phyloP scores from a whole-genome alignment of 1,139 yeast species.

The Pichia sp. region DNA sequence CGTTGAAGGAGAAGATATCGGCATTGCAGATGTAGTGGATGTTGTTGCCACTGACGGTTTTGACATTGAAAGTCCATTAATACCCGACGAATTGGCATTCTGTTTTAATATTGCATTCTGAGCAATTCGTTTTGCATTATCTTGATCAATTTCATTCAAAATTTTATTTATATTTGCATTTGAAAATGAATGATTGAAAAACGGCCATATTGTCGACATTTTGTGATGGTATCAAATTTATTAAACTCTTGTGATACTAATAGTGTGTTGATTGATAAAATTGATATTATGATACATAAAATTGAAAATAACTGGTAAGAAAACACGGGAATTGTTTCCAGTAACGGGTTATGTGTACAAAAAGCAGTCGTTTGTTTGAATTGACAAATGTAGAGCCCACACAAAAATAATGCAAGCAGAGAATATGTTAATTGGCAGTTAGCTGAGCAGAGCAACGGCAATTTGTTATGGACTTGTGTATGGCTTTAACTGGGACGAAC shows the following conservation, averaged over 20 bases:
- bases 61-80: constrained; percentile 1
- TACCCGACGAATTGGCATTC: neutral
- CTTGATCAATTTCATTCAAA: constrained; percentile 28
- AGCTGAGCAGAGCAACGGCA: neutral
- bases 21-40: constrained; percentile 4
- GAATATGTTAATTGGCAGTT: neutral
- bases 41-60: constrained; percentile 4
- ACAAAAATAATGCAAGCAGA: neutral
- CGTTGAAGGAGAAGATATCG: neutral
- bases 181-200: constrained; percentile 30
- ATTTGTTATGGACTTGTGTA: neutral
- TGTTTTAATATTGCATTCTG: neutral
- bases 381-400: neutral
- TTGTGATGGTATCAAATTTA: neutral
- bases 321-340: neutral
- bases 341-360: neutral
- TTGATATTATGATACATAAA: neutral
- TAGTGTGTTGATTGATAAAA: neutral
- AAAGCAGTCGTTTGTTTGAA: neutral
- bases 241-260: neutral
- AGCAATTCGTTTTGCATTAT: constrained; percentile 8
- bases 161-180: constrained; percentile 31
- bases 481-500: neutral
- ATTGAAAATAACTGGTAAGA: neutral
- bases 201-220: constrained; percentile 33